phyloP scores from a whole-genome alignment of 495 filamentous ascomycete genomes.

The Glarea lozoyensis region DNA sequence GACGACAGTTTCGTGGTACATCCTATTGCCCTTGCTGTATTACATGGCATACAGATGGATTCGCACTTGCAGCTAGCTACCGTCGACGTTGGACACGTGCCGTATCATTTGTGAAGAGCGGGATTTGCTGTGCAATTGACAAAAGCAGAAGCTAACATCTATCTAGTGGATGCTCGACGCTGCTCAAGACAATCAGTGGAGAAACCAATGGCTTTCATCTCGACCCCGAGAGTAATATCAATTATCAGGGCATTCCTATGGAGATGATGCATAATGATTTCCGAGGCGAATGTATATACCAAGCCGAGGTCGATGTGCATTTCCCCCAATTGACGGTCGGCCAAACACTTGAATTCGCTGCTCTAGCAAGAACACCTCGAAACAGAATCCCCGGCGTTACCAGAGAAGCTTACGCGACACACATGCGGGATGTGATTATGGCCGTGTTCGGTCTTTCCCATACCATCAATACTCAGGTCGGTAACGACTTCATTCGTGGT shows the following conservation, averaged over 20 bases:
- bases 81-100: too few relatives aligned
- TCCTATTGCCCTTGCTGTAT: too few relatives aligned
- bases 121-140: too few relatives aligned
- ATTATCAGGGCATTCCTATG: constrained; percentile 60
- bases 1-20: constrained; percentile 4
- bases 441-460: constrained; percentile 70
- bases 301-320: constrained; percentile 71
- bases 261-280: constrained; percentile 58
- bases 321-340: constrained; percentile 77
- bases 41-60: too few relatives aligned
- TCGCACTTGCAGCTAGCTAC: too few relatives aligned
- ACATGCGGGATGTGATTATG: constrained; percentile 71
- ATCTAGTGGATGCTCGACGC: constrained; percentile 53
- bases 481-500: constrained; percentile 72
- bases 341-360: constrained; percentile 73
- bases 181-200: constrained; percentile 72
- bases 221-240: constrained; percentile 55
- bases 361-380: constrained; percentile 54
- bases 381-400: constrained; percentile 51
- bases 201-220: constrained; percentile 66
- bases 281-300: constrained; percentile 74
- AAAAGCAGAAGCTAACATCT: background rate
- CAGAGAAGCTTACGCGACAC: constrained; percentile 50
- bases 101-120: too few relatives aligned
- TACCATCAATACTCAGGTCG: constrained; percentile 67